Conservation (phyloP, 768 basidiomycete species). For the Leccinum incarnatum region DNA sequence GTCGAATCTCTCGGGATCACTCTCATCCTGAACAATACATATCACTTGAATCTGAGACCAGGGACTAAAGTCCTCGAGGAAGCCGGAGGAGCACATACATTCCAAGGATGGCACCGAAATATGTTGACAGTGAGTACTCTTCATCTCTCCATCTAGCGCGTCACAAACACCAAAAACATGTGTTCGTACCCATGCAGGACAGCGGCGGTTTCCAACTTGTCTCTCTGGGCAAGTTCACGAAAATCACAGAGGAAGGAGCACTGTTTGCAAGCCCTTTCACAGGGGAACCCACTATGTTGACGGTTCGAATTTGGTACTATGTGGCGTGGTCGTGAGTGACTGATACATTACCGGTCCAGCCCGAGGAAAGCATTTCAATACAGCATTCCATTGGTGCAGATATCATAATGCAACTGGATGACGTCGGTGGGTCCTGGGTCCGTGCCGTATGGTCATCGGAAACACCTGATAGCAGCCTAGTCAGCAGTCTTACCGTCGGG, state of each 20-base stretch:
- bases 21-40: slow-evolving; percentile 86
- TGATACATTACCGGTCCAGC: slow-evolving; percentile 40
- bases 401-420: slow-evolving; percentile 94
- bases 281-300: slow-evolving; percentile 85
- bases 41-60: slow-evolving; percentile 85
- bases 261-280: slow-evolving; percentile 82
- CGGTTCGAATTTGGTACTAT: slow-evolving; percentile 40
- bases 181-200: slow-evolving; percentile 45
- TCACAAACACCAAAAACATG: background rate
- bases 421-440: slow-evolving; percentile 61
- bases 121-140: slow-evolving; percentile 64
- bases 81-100: slow-evolving; percentile 83
- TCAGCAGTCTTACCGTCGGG: slow-evolving; percentile 77
- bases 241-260: slow-evolving; percentile 87
- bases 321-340: background rate
- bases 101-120: slow-evolving; percentile 87
- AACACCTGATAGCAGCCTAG: slow-evolving; percentile 35
- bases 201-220: slow-evolving; percentile 91
- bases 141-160: background rate
- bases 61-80: slow-evolving; percentile 69
- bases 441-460: background rate
- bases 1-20: slow-evolving; percentile 79
- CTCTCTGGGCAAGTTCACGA: slow-evolving; percentile 79
- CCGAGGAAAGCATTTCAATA: slow-evolving; percentile 87
- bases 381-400: slow-evolving; percentile 91